Conservation (phyloP, 192 early-diverging fungal species). For the Podila epigama region DNA sequence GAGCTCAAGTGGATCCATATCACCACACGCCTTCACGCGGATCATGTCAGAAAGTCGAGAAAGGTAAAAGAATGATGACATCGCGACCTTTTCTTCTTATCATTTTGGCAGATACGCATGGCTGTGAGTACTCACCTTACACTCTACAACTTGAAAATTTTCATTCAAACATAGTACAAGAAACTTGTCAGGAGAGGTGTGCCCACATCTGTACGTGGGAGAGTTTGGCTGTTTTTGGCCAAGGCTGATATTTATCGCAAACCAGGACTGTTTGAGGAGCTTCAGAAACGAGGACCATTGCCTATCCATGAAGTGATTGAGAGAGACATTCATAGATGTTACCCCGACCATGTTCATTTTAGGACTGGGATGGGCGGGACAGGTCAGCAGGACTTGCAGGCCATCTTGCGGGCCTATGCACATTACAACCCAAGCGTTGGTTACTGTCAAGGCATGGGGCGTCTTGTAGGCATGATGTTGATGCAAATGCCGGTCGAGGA, state of each 20-base stretch:
- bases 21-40: slow-evolving; percentile 29
- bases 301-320: slow-evolving; percentile 92
- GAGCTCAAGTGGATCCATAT: slow-evolving; percentile 47
- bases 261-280: slow-evolving; percentile 53
- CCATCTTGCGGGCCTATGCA: slow-evolving; percentile 87
- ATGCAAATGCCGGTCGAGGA: slow-evolving; percentile 89
- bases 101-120: neutral
- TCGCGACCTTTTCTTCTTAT: no score
- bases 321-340: slow-evolving; percentile 88
- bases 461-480: slow-evolving; percentile 89
- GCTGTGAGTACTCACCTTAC: no score
- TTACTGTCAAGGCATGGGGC: slow-evolving; percentile 98
- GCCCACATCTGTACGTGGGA: slow-evolving; percentile 71
- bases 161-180: slow-evolving; percentile 61
- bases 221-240: slow-evolving; percentile 75
- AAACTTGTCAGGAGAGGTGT: slow-evolving; percentile 73
- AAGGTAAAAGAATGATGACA: slow-evolving; percentile 17
- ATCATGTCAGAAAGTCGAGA: slow-evolving; percentile 46
- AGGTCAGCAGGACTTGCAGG: slow-evolving; percentile 80
- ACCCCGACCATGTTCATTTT: slow-evolving; percentile 89
- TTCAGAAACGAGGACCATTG: slow-evolving; percentile 46
- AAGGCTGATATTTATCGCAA: slow-evolving; percentile 55
- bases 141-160: no score
- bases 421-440: slow-evolving; percentile 85
- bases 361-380: slow-evolving; percentile 62